phyloP scores from a whole-genome alignment of 1,139 yeast species.

The Protomyces lactucae-debilis region DNA sequence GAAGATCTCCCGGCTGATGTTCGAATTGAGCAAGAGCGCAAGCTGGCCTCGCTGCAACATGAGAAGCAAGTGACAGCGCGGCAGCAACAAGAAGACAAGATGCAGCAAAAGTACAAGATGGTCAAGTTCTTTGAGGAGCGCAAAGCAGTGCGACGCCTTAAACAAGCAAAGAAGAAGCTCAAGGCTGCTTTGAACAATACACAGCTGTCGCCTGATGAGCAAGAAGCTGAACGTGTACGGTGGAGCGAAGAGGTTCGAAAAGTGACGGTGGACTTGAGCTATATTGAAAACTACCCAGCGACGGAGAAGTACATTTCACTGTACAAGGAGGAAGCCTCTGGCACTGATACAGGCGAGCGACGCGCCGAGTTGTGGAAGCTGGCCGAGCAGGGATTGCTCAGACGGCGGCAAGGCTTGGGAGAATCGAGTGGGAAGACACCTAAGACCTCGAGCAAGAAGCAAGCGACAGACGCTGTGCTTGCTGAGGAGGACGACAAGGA shows the following conservation, averaged over 20 bases:
- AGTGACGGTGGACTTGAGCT: constrained; percentile 24
- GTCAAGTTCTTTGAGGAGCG: constrained; percentile 86
- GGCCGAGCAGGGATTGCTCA: constrained; percentile 4
- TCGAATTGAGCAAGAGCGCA: constrained; percentile 77
- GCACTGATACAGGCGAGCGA: not conserved
- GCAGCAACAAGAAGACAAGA: constrained; percentile 51
- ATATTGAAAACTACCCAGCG: constrained; percentile 26
- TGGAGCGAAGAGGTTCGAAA: constrained; percentile 9
- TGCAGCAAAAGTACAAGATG: constrained; percentile 84
- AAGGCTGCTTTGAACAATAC: constrained; percentile 47
- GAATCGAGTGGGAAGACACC: not conserved
- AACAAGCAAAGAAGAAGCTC: constrained; percentile 62
- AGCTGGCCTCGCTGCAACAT: constrained; percentile 62
- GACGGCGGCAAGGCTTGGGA: not conserved
- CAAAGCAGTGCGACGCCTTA: constrained; percentile 70
- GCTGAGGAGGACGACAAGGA: not conserved
- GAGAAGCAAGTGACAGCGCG: constrained; percentile 58
- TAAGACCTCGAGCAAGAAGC: not conserved
- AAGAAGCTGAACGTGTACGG: not conserved
- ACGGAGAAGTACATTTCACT: constrained; percentile 29
- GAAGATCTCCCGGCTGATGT: constrained; percentile 68
- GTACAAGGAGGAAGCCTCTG: constrained; percentile 20
- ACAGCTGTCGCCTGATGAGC: constrained; percentile 7
- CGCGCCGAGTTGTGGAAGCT: constrained; percentile 7
- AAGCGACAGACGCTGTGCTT: not conserved